These are phyloP conservation scores for Ceriops tagal DNA, from an alignment of 345 rosid genomes.

Conservation along the genomic window DNA sequence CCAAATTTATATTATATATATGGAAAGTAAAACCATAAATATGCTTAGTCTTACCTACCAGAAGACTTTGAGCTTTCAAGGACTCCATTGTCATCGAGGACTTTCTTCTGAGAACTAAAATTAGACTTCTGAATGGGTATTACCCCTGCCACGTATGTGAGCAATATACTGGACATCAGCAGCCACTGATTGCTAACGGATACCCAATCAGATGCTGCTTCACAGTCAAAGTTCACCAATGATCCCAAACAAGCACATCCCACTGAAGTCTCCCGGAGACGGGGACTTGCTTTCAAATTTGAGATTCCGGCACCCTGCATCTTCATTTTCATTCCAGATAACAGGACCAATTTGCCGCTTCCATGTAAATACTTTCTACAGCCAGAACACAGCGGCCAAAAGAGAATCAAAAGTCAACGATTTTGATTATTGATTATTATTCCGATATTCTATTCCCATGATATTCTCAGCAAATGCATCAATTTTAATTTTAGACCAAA, in stretches of 20 bases:
- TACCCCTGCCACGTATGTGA: constrained; percentile 81
- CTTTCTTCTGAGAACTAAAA: constrained; percentile 30
- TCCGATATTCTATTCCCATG: no score
- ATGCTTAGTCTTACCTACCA: constrained; percentile 92
- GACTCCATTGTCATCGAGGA: constrained; percentile 24
- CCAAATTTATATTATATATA: constrained; percentile 1
- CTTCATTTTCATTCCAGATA: constrained; percentile 2
- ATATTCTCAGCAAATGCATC: no score
- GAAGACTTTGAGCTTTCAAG: constrained; percentile 46
- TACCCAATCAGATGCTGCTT: constrained; percentile 49
- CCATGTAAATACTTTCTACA: constrained; percentile 36
- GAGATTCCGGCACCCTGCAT: no score
- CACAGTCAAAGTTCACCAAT: constrained; percentile 51
- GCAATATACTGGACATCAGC: constrained; percentile 62
- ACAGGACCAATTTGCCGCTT: constrained; percentile 29
- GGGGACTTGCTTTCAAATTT: no score
- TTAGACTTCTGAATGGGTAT: constrained; percentile 49
- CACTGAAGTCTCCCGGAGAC: constrained; percentile 20
- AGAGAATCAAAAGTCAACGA: not conserved
- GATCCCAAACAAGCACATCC: constrained; percentile 44
- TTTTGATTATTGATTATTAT: no score
- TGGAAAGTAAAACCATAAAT: constrained; percentile 14
- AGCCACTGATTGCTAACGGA: constrained; percentile 69
- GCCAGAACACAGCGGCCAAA: not conserved
- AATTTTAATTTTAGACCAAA: no score